Conservation (phyloP, 306 rosid species). For the Cercis canadensis region DNA sequence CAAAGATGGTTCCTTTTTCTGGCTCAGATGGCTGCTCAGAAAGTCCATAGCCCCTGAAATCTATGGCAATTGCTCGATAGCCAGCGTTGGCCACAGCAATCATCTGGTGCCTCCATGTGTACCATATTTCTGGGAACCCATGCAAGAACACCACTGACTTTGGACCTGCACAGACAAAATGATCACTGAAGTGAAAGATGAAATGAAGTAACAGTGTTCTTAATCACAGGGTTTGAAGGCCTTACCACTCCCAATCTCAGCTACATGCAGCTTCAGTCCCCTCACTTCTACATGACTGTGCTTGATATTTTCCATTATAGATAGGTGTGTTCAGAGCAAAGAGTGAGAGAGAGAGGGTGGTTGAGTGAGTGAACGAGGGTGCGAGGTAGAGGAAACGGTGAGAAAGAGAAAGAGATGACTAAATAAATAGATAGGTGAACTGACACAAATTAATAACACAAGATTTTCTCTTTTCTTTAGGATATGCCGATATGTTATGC, state of each 20-base stretch:
- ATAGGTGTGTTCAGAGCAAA: neutral
- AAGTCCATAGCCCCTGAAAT: conserved; percentile 53
- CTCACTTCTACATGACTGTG: conserved; percentile 42
- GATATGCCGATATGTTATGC: too few species aligned
- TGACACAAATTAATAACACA: too few species aligned
- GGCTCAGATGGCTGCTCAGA: conserved; percentile 48
- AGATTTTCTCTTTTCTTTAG: too few species aligned
- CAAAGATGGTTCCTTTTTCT: conserved; percentile 40
- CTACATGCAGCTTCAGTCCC: conserved; percentile 54
- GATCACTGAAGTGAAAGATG: neutral
- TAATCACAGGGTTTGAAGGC: neutral
- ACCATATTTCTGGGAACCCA: conserved; percentile 59
- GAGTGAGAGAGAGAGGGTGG: neutral
- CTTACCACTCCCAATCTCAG: conserved; percentile 46
- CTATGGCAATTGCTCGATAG: conserved; percentile 50
- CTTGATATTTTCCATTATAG: conserved; percentile 44
- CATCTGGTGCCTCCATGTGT: conserved; percentile 58
- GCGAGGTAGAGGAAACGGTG: too few species aligned
- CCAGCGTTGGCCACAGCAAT: conserved; percentile 44
- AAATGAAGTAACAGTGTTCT: neutral
- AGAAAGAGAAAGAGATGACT: too few species aligned
- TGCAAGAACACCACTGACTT: conserved; percentile 51
- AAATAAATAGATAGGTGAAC: too few species aligned
- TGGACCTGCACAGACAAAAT: conserved; percentile 27
- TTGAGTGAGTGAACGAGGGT: too few species aligned